Conservation (phyloP, 768 basidiomycete genomes). For the Boletus speciosus region DNA sequence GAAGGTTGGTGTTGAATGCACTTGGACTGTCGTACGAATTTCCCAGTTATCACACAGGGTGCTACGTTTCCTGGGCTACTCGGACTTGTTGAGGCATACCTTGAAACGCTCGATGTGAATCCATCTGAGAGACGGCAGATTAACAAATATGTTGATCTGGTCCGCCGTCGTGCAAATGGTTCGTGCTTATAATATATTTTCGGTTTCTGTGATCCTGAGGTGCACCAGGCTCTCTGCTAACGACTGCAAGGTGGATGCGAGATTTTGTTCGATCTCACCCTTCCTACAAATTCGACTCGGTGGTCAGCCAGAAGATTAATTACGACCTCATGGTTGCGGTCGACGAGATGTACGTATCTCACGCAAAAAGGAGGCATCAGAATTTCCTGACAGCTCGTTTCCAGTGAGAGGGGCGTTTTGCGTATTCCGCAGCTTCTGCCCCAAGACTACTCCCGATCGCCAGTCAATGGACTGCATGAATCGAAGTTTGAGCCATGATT, state of each 20-base stretch:
- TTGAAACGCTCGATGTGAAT: slow-evolving; percentile 81
- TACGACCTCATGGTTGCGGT: slow-evolving; percentile 88
- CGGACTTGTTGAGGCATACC: slow-evolving; percentile 75
- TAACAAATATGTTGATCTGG: slow-evolving; percentile 72
- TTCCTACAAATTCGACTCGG: slow-evolving; percentile 89
- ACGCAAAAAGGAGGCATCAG: not conserved
- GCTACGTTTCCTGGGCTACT: slow-evolving; percentile 74
- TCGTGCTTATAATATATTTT: slow-evolving; percentile 19
- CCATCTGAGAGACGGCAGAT: slow-evolving; percentile 57
- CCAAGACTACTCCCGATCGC: slow-evolving; percentile 44
- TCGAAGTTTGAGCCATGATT: slow-evolving; percentile 25
- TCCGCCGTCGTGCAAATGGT: slow-evolving; percentile 81
- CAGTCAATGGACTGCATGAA: slow-evolving; percentile 25
- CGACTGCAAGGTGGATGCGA: slow-evolving; percentile 91
- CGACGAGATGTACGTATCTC: slow-evolving; percentile 79
- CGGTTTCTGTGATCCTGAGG: not conserved
- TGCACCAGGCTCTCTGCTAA: slow-evolving; percentile 65
- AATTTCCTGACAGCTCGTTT: slow-evolving; percentile 2
- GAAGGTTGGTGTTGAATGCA: slow-evolving; percentile 48
- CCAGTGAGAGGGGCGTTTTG: slow-evolving; percentile 66
- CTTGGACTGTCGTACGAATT: not conserved
- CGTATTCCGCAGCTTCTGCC: slow-evolving; percentile 62
- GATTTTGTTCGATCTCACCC: slow-evolving; percentile 89
- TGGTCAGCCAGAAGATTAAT: slow-evolving; percentile 86
- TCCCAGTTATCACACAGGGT: slow-evolving; percentile 45